A percentile compares a stretch with the other conserved stretches of the same genome.
These are phyloP conservation scores for Adansonia madagascariensis DNA, from an alignment of 441 rosid genomes.

Conservation along the genomic window DNA sequence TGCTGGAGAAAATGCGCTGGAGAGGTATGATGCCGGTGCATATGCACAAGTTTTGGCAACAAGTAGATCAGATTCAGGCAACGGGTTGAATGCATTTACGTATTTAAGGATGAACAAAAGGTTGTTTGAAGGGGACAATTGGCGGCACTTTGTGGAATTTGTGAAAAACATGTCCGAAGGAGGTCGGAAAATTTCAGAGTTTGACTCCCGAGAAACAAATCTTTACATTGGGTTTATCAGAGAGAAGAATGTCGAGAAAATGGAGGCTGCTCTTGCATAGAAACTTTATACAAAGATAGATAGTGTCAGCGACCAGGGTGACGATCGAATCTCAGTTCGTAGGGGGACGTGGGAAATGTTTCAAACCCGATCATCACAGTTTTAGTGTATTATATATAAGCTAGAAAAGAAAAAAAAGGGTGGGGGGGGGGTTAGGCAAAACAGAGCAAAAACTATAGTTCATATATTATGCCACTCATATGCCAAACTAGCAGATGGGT, in stretches of 20 bases:
- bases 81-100: slow-evolving; percentile 77
- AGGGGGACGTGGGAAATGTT: too few relatives aligned
- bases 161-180: slow-evolving; percentile 81
- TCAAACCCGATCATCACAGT: neutral
- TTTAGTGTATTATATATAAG: slow-evolving; percentile 21
- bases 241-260: slow-evolving; percentile 38
- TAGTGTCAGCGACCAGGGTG: neutral
- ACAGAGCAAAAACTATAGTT: slow-evolving; percentile 16
- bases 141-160: slow-evolving; percentile 80
- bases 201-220: slow-evolving; percentile 56
- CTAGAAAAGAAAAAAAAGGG: neutral
- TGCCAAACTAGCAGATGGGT: slow-evolving; percentile 28
- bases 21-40: slow-evolving; percentile 74
- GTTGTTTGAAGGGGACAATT: slow-evolving; percentile 76
- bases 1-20: slow-evolving; percentile 91
- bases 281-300: slow-evolving; percentile 28
- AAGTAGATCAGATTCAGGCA: slow-evolving; percentile 73
- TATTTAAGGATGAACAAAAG: slow-evolving; percentile 78
- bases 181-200: slow-evolving; percentile 54
- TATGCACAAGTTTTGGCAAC: slow-evolving; percentile 75
- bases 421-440: neutral
- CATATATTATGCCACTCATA: slow-evolving; percentile 32
- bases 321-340: too few relatives aligned
- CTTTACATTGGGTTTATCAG: slow-evolving; percentile 69
- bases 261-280: slow-evolving; percentile 57